phyloP scores from a whole-genome alignment of 805 yeast species.

The Nakazawaea wyomingensis region DNA sequence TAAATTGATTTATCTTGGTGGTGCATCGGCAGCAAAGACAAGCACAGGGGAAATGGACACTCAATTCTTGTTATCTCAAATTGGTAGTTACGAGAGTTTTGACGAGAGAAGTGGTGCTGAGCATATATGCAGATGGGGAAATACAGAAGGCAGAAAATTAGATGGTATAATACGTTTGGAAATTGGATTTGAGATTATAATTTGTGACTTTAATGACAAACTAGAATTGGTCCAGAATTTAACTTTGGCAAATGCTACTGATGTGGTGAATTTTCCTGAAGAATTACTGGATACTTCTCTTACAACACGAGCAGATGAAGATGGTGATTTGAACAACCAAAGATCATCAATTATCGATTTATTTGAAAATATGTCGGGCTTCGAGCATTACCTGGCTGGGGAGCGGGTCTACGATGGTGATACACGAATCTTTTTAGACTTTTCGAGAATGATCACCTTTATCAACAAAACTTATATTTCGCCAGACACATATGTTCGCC shows the following conservation, averaged over 20 bases:
- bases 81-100: slow-evolving; percentile 23
- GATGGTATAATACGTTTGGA: slow-evolving; percentile 59
- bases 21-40: slow-evolving; percentile 64
- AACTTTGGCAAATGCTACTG: slow-evolving; percentile 30
- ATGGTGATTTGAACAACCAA: slow-evolving; percentile 13
- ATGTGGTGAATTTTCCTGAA: slow-evolving; percentile 33
- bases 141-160: slow-evolving; percentile 40
- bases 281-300: slow-evolving; percentile 12
- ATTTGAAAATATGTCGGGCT: slow-evolving; percentile 29
- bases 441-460: slow-evolving; percentile 46
- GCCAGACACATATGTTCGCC: slow-evolving; percentile 41
- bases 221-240: slow-evolving; percentile 41
- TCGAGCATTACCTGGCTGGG: slow-evolving; percentile 44
- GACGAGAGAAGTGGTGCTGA: slow-evolving; percentile 43
- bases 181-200: slow-evolving; percentile 54
- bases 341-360: slow-evolving; percentile 22
- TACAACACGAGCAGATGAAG: neutral
- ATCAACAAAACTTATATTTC: slow-evolving; percentile 43
- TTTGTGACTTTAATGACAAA: slow-evolving; percentile 54
- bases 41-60: slow-evolving; percentile 59
- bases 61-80: slow-evolving; percentile 37
- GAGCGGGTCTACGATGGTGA: slow-evolving; percentile 43
- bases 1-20: slow-evolving; percentile 51
- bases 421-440: slow-evolving; percentile 43
- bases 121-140: slow-evolving; percentile 53